Conservation (phyloP, 2,329 filamentous ascomycete species). For the Fusarium sp. region DNA sequence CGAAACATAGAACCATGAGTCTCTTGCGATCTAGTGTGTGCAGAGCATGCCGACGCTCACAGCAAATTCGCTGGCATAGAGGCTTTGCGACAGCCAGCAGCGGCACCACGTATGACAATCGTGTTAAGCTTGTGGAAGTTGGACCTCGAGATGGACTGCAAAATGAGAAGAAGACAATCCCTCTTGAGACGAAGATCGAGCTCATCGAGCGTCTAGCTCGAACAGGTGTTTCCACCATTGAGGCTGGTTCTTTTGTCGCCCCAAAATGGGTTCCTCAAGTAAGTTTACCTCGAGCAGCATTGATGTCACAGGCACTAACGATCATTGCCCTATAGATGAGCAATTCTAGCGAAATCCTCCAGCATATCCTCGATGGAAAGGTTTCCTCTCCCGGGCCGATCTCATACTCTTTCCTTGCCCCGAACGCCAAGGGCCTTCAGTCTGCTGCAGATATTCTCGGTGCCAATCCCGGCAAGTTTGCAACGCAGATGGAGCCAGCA, state of each 20-base stretch:
- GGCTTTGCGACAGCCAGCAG: conserved; percentile 55
- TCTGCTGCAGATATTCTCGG: conserved; percentile 68
- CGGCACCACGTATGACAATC: conserved; percentile 53
- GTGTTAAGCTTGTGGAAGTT: conserved; percentile 79
- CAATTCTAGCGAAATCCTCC: conserved; percentile 78
- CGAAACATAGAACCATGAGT: conserved; percentile 46
- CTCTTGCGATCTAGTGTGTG: conserved; percentile 53
- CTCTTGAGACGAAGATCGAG: conserved; percentile 79
- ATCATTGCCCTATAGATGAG: conserved; percentile 70
- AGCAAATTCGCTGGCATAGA: conserved; percentile 48
- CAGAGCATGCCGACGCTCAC: conserved; percentile 53
- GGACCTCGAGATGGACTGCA: conserved; percentile 88
- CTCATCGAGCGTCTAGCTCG: conserved; percentile 75
- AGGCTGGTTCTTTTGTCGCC: conserved; percentile 84
- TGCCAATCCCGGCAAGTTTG: conserved; percentile 60
- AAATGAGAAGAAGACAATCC: conserved; percentile 80
- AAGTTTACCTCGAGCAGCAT: conserved; percentile 19
- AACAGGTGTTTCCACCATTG: conserved; percentile 78
- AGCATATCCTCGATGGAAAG: conserved; percentile 71
- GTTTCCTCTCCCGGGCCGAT: conserved; percentile 66
- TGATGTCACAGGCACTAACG: conserved; percentile 22
- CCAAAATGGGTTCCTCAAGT: conserved; percentile 89
- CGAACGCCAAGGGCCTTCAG: conserved; percentile 78
- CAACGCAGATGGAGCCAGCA: conserved; percentile 61
- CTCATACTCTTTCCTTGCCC: conserved; percentile 83